phyloP scores from a whole-genome alignment of 2,329 filamentous ascomycete genomes.

The Fusarium sp. region DNA sequence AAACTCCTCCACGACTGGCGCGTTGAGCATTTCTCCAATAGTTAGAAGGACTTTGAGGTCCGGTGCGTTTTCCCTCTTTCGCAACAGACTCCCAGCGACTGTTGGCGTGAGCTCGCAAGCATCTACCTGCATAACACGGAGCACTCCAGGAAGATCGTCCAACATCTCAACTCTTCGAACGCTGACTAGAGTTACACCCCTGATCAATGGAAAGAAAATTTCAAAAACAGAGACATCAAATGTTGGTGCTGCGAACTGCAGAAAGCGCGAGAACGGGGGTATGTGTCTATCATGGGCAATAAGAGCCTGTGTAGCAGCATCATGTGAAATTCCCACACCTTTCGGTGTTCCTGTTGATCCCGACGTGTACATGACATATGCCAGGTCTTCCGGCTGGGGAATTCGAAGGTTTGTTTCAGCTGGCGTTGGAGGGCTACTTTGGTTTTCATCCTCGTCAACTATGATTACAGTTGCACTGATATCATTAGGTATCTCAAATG shows the following conservation, averaged over 20 bases:
- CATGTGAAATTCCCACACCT: slow-evolving; percentile 84
- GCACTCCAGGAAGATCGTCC: slow-evolving; percentile 75
- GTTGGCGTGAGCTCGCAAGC: slow-evolving; percentile 91
- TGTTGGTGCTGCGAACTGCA: slow-evolving; percentile 91
- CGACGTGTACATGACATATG: slow-evolving; percentile 95
- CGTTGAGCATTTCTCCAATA: slow-evolving; percentile 92
- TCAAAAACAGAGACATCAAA: slow-evolving; percentile 97
- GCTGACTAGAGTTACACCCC: slow-evolving; percentile 78
- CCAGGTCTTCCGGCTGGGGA: slow-evolving; percentile 61
- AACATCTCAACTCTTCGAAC: slow-evolving; percentile 77
- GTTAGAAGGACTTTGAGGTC: slow-evolving; percentile 78
- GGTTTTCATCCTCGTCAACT: slow-evolving; percentile 48
- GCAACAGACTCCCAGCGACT: slow-evolving; percentile 81
- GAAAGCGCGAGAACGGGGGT: slow-evolving; percentile 79
- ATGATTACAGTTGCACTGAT: slow-evolving; percentile 51
- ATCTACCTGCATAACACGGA: slow-evolving; percentile 76
- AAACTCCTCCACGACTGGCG: slow-evolving; percentile 81
- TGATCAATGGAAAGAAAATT: slow-evolving; percentile 86
- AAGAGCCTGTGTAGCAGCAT: slow-evolving; percentile 82
- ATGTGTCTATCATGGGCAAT: slow-evolving; percentile 84
- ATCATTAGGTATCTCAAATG: slow-evolving; percentile 52
- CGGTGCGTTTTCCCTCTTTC: slow-evolving; percentile 74
- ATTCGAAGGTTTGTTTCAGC: slow-evolving; percentile 25
- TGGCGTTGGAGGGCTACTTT: background rate
- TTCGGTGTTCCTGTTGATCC: slow-evolving; percentile 91